Evolutionary conservation across 192 early-diverging fungal species (phyloP).

Genomic region (Umbelopsis ramanniana): DNA sequence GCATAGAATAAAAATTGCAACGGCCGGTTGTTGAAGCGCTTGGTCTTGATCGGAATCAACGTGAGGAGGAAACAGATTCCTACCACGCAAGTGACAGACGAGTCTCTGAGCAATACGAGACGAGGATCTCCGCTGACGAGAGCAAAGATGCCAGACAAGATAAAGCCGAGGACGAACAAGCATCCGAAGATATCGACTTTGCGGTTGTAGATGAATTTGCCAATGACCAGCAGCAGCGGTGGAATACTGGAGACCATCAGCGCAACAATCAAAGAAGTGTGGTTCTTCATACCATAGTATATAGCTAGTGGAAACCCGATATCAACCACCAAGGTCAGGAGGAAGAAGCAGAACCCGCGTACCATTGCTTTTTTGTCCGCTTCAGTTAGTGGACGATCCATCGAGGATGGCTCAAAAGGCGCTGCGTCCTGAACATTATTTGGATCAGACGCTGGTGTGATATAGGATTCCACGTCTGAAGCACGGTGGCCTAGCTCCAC

Average conservation of each 20-base stretch:
- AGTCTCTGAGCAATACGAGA: slow-evolving; percentile 46
- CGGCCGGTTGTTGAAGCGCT: slow-evolving; percentile 37
- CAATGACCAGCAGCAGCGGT: slow-evolving; percentile 35
- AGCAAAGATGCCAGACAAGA: slow-evolving; percentile 37
- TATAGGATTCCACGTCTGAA: too few species aligned
- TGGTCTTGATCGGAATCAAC: slow-evolving; percentile 42
- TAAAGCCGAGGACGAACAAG: slow-evolving; percentile 43
- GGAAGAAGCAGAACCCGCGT: neutral
- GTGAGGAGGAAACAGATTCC: slow-evolving; percentile 43
- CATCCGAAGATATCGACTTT: slow-evolving; percentile 41
- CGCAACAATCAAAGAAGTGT: slow-evolving; percentile 31
- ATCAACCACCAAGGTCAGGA: slow-evolving; percentile 21
- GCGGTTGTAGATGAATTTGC: slow-evolving; percentile 29
- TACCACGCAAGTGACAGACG: slow-evolving; percentile 37
- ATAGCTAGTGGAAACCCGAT: slow-evolving; percentile 32
- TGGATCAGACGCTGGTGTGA: too few species aligned
- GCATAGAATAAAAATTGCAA: slow-evolving; percentile 33
- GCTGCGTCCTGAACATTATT: too few species aligned
- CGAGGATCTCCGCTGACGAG: slow-evolving; percentile 35
- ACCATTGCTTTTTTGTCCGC: neutral
- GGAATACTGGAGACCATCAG: slow-evolving; percentile 48
- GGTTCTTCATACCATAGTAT: slow-evolving; percentile 38
- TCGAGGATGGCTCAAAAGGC: too few species aligned
- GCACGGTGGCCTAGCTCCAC: too few species aligned
- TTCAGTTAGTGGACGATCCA: neutral